Percentiles rank a stretch among this genome's conserved stretches.
Conservation (phyloP, 176 grass and related monocot species). For the Ananas comosus region DNA sequence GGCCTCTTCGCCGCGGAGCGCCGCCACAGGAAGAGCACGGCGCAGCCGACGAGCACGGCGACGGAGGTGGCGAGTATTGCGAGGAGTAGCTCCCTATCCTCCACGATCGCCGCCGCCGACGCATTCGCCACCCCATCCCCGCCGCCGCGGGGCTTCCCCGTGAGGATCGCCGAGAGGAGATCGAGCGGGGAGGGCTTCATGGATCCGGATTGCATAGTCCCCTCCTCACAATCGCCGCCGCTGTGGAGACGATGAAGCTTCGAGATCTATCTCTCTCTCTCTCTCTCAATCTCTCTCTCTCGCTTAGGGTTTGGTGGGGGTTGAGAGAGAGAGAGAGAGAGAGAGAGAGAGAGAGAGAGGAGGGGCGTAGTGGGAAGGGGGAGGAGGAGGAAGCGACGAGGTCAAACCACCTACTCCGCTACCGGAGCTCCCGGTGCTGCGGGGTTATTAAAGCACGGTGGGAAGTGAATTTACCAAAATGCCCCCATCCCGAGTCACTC, state of each 20-base stretch:
- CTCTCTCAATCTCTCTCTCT: background rate
- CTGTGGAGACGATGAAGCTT: background rate
- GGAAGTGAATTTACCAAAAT: too few relatives aligned
- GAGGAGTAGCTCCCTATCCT: slow-evolving; percentile 23
- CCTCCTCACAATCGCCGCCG: background rate
- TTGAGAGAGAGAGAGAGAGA: background rate
- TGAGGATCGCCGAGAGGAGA: slow-evolving; percentile 58
- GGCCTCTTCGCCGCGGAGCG: slow-evolving; percentile 23
- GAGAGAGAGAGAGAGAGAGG: background rate
- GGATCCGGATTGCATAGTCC: background rate
- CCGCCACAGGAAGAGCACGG: slow-evolving; percentile 57
- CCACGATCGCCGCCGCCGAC: slow-evolving; percentile 19
- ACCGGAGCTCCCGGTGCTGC: too few relatives aligned
- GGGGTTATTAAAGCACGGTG: too few relatives aligned
- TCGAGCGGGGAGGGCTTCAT: slow-evolving; percentile 49
- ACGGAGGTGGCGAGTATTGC: slow-evolving; percentile 36
- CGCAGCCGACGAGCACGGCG: slow-evolving; percentile 53
- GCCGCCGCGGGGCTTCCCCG: slow-evolving; percentile 18
- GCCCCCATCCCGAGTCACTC: too few relatives aligned
- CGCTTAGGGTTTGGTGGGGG: background rate
- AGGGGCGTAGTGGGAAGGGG: background rate
- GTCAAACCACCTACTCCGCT: too few relatives aligned
- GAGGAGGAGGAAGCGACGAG: background rate
- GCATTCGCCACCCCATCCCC: background rate
- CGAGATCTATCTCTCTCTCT: background rate